Conservation (phyloP, 2,329 filamentous ascomycete species). For the Eutypella sp. region DNA sequence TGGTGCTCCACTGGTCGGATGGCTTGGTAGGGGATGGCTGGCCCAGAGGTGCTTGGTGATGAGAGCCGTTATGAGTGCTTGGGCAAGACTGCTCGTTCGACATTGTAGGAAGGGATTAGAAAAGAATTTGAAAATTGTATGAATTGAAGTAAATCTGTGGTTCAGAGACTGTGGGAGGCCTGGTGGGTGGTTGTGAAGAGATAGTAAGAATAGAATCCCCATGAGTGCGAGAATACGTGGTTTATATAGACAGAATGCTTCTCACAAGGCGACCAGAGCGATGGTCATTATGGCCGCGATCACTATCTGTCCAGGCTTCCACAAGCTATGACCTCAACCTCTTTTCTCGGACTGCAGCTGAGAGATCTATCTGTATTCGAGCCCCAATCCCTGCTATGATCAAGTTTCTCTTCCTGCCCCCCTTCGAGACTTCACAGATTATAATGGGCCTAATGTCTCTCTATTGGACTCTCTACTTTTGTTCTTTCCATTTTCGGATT, state of each 20-base stretch:
- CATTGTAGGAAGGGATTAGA: background rate
- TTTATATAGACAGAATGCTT: background rate
- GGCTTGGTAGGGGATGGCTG: background rate
- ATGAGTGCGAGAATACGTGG: background rate
- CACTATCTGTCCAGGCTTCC: background rate
- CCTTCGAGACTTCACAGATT: background rate
- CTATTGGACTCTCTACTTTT: slow-evolving; percentile 5
- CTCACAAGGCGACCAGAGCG: background rate
- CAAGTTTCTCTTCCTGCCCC: no score
- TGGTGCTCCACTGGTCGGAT: background rate
- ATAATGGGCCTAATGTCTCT: background rate
- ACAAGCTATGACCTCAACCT: background rate
- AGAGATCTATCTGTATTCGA: no score
- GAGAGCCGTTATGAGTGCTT: background rate
- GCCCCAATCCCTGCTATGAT: no score
- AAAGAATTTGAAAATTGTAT: background rate
- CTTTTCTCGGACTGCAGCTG: no score
- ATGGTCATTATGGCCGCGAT: background rate
- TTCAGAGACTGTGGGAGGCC: no score
- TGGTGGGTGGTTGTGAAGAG: no score
- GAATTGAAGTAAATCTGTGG: background rate
- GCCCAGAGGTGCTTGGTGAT: background rate
- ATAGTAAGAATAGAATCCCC: background rate
- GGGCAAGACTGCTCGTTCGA: background rate
- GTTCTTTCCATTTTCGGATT: background rate